Conservation (phyloP, 805 yeast genomes). For the Pichia kluyveri region DNA sequence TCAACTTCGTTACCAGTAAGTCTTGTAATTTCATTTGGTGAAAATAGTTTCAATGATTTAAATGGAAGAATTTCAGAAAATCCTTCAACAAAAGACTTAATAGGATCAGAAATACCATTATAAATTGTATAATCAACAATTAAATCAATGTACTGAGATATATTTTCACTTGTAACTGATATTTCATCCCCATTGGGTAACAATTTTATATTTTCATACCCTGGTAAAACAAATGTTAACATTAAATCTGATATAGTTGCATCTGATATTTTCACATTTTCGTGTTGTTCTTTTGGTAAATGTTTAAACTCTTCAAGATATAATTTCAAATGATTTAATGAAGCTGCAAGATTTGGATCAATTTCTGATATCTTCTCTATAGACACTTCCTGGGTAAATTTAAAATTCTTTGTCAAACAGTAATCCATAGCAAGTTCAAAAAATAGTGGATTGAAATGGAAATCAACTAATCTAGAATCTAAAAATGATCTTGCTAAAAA, state of each 20-base stretch:
- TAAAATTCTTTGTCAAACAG: conserved; percentile 2
- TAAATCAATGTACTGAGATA: conserved; percentile 45
- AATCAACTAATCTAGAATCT: conserved; percentile 83
- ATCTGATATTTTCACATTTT: conserved; percentile 14
- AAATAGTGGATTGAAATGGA: conserved; percentile 63
- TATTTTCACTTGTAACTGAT: conserved; percentile 41
- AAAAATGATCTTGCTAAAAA: conserved; percentile 80
- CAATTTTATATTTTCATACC: conserved; percentile 53
- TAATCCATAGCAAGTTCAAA: conserved; percentile 44
- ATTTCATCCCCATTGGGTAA: conserved; percentile 45
- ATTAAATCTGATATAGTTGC: conserved; percentile 44
- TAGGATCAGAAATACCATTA: conserved; percentile 55
- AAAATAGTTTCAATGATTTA: conserved; percentile 57
- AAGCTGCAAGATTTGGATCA: conserved; percentile 51
- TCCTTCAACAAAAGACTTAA: conserved; percentile 65
- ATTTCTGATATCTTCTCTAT: conserved; percentile 37
- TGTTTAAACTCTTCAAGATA: conserved; percentile 26
- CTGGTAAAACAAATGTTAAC: conserved; percentile 69
- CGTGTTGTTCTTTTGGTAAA: conserved; percentile 5
- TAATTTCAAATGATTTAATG: conserved; percentile 42
- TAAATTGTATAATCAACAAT: conserved; percentile 54
- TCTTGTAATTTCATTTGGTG: conserved; percentile 62
- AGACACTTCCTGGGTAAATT: conserved; percentile 4
- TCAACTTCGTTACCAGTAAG: conserved; percentile 75
- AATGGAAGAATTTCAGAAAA: conserved; percentile 79